These are phyloP conservation scores for Garcia nutans DNA, from an alignment of 345 rosid species.

Conservation along the genomic window DNA sequence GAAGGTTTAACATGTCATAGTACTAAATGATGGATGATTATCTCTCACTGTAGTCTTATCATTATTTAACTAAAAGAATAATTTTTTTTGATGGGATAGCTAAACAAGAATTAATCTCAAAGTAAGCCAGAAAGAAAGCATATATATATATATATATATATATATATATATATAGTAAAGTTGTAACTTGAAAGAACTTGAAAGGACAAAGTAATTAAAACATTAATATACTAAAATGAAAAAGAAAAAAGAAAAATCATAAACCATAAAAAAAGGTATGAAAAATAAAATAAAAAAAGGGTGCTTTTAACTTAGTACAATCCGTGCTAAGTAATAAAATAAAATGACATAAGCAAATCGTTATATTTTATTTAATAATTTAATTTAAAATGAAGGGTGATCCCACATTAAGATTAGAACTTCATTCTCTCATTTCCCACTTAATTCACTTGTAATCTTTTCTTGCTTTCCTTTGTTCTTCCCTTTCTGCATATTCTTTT, in stretches of 20 bases:
- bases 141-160: too few species aligned
- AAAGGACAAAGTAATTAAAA: not conserved
- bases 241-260: not conserved
- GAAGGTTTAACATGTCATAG: too few species aligned
- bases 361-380: not conserved
- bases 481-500: constrained; percentile 11
- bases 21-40: too few species aligned
- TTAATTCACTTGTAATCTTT: not conserved
- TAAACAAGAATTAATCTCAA: too few species aligned
- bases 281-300: not conserved
- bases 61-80: too few species aligned
- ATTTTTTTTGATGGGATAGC: not conserved
- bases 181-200: too few species aligned
- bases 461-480: constrained; percentile 2
- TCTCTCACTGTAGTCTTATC: too few species aligned
- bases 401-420: constrained; percentile 12
- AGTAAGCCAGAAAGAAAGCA: too few species aligned
- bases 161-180: too few species aligned
- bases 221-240: too few species aligned
- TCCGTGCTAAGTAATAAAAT: too few species aligned
- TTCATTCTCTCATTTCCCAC: constrained; percentile 10
- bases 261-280: not conserved
- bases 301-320: constrained; percentile 5
- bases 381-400: not conserved
- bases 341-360: not conserved